Conservation (phyloP, 306 rosid genomes). For the Quercus rubra region DNA sequence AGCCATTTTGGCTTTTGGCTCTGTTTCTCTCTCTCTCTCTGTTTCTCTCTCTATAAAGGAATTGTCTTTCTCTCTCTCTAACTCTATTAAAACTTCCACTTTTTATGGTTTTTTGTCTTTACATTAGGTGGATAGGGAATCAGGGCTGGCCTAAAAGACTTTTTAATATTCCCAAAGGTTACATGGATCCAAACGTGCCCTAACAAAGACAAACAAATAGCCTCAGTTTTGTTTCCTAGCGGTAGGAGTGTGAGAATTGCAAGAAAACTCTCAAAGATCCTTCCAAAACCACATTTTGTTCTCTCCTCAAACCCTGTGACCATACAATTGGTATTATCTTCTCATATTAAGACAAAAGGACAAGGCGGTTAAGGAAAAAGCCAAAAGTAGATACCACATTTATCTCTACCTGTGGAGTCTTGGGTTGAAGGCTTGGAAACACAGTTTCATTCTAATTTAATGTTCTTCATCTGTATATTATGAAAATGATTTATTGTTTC, state of each 20-base stretch:
- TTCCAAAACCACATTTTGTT: conserved; percentile 50
- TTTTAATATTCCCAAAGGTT: conserved; percentile 48
- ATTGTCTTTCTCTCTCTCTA: conserved; percentile 8
- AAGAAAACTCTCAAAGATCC: conserved; percentile 26
- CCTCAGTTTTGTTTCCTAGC: conserved; percentile 47
- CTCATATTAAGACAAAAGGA: conserved; percentile 48
- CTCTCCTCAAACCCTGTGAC: conserved; percentile 42
- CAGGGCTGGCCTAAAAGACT: conserved; percentile 28
- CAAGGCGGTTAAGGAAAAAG: conserved; percentile 31
- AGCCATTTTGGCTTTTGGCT: conserved; percentile 13
- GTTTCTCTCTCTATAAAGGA: conserved; percentile 11
- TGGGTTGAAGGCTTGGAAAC: conserved; percentile 28
- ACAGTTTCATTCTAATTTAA: conserved; percentile 9
- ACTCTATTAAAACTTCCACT: conserved; percentile 8
- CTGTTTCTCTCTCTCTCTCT: conserved; percentile 1
- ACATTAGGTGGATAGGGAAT: conserved; percentile 57
- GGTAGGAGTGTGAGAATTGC: conserved; percentile 42
- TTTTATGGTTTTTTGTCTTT: conserved; percentile 47
- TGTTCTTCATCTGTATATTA: not conserved
- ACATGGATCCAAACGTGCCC: conserved; percentile 51
- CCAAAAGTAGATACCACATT: conserved; percentile 50
- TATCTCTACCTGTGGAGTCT: conserved; percentile 50
- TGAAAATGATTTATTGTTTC: too few relatives aligned
- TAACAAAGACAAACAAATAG: conserved; percentile 60
- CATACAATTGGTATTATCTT: conserved; percentile 57